Evolutionary conservation across 2,329 filamentous ascomycete genomes (phyloP).

Genomic region (Aspergillus fructus): DNA sequence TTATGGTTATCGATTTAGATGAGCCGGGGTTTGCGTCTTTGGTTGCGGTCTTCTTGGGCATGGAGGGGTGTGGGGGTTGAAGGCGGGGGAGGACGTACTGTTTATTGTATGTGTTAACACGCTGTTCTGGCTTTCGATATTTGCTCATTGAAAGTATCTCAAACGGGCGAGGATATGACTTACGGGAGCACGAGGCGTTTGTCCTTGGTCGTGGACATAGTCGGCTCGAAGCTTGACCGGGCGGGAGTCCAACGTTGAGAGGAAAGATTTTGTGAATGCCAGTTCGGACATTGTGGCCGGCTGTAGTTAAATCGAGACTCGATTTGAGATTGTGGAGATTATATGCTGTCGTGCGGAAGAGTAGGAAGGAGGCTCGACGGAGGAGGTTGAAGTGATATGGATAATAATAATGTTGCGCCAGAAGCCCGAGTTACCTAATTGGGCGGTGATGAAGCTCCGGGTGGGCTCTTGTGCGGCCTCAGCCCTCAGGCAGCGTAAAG

Average conservation of each 20-base stretch:
- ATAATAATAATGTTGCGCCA: neutral
- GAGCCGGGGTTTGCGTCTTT: constrained; percentile 35
- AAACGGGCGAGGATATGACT: constrained; percentile 26
- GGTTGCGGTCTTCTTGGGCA: constrained; percentile 42
- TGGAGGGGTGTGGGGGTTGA: constrained; percentile 41
- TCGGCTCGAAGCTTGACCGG: constrained; percentile 82
- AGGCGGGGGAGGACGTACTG: constrained; percentile 51
- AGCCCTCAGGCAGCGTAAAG: constrained; percentile 9
- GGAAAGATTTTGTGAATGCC: constrained; percentile 79
- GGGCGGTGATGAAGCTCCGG: constrained; percentile 15
- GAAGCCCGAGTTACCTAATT: constrained; percentile 19
- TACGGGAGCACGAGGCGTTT: constrained; percentile 77
- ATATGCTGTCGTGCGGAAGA: neutral
- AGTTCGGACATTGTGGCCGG: constrained; percentile 69
- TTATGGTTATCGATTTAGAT: constrained; percentile 39
- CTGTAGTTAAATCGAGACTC: no score
- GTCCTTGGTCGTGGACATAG: constrained; percentile 82
- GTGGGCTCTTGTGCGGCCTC: constrained; percentile 4
- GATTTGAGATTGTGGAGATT: neutral
- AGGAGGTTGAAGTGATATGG: neutral
- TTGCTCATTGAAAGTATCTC: neutral
- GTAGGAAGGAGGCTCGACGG: neutral
- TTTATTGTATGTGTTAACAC: constrained; percentile 1
- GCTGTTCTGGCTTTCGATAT: neutral
- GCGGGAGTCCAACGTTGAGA: constrained; percentile 74